Percentiles rank a stretch among this genome's conserved stretches.
These are phyloP conservation scores for Coelastrella sp. DNA, from an alignment of 139 green algal species.

Conservation along the genomic window DNA sequence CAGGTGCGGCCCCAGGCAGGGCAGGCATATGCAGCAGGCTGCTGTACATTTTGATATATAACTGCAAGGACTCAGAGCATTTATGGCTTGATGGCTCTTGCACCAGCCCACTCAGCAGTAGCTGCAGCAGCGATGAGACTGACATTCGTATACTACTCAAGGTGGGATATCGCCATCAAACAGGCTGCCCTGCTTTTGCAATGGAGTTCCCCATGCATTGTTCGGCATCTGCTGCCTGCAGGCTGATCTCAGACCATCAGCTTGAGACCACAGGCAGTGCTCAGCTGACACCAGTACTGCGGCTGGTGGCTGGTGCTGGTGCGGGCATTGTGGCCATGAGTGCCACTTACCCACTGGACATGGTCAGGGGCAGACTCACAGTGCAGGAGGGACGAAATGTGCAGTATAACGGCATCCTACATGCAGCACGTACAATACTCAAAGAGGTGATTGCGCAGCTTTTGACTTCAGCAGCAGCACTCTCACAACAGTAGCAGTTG, in stretches of 20 bases:
- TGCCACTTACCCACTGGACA: constrained; percentile 98
- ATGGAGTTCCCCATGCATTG: no score
- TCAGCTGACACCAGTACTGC: constrained; percentile 88
- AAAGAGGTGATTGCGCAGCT: constrained; percentile 61
- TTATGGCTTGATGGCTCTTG: not conserved
- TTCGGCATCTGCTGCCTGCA: constrained; percentile 36
- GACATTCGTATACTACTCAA: no score
- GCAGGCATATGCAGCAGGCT: not conserved
- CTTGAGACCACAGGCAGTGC: constrained; percentile 81
- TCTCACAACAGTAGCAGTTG: not conserved
- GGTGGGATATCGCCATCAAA: no score
- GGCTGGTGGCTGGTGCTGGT: constrained; percentile 88
- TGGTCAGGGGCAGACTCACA: constrained; percentile 93
- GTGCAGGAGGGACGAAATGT: constrained; percentile 80
- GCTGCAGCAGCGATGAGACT: no score
- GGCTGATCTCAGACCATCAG: constrained; percentile 78
- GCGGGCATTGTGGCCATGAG: constrained; percentile 97
- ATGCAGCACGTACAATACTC: constrained; percentile 86
- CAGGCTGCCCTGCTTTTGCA: no score
- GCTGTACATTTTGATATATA: not conserved
- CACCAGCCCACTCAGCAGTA: no score
- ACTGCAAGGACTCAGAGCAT: not conserved
- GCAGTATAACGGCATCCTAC: constrained; percentile 93
- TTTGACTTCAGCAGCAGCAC: not conserved
- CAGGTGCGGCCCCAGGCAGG: constrained; percentile 57